These are phyloP conservation scores for Retiboletus flavoniger DNA, from an alignment of 1,284 basidiomycete genomes.

Conservation along the genomic window DNA sequence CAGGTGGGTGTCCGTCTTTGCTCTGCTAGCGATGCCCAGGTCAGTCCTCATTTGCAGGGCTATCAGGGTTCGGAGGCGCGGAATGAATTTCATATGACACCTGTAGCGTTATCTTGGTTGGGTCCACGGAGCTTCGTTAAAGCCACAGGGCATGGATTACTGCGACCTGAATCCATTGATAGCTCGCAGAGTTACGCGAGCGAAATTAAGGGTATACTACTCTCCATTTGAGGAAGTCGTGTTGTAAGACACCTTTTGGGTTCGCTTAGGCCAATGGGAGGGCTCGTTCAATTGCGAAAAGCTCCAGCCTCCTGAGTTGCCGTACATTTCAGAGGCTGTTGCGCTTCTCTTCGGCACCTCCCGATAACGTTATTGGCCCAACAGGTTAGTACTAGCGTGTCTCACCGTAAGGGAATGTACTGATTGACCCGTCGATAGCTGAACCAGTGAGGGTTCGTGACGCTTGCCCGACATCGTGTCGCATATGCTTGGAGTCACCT, in stretches of 20 bases:
- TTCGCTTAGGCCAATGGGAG: not conserved
- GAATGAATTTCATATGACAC: constrained; percentile 15
- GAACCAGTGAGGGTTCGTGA: not conserved
- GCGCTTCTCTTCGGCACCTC: not conserved
- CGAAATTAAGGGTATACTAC: not conserved
- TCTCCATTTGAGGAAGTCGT: not conserved
- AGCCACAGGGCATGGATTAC: not conserved
- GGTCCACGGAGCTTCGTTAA: constrained; percentile 11
- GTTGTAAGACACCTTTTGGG: not conserved
- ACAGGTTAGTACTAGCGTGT: not conserved
- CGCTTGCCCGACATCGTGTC: not conserved
- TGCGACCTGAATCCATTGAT: not conserved
- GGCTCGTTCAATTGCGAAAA: not conserved
- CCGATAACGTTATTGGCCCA: not conserved
- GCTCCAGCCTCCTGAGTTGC: not conserved
- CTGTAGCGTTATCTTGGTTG: not conserved
- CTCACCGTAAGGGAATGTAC: not conserved
- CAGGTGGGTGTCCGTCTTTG: not conserved
- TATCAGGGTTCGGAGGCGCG: constrained; percentile 2
- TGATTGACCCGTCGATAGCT: not conserved
- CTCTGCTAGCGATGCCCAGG: not conserved
- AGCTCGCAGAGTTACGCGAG: not conserved
- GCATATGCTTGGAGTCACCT: too few species aligned
- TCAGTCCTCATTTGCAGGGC: constrained; percentile 12
- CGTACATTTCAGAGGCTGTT: not conserved